Conservation (phyloP, 257 asterid species). For the Nicotiana obtusifolia region DNA sequence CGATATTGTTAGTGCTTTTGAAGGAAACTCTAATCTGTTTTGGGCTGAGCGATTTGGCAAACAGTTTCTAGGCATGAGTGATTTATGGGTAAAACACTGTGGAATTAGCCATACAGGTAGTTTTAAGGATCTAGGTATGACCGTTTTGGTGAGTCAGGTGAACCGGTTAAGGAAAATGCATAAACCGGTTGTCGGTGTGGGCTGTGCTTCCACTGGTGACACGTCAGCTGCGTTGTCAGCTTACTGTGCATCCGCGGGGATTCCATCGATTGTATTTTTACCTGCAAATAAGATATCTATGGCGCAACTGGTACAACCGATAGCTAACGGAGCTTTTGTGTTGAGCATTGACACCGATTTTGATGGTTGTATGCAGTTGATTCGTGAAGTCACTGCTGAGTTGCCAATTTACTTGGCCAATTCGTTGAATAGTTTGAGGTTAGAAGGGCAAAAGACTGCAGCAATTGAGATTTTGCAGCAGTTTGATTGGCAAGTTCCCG, state of each 20-base stretch:
- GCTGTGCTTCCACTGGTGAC: slow-evolving; percentile 82
- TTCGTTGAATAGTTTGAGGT: slow-evolving; percentile 67
- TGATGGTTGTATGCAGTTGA: slow-evolving; percentile 90
- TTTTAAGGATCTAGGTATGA: slow-evolving; percentile 78
- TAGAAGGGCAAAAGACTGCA: slow-evolving; percentile 88
- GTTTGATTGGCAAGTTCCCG: slow-evolving; percentile 87
- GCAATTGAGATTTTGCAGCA: slow-evolving; percentile 85
- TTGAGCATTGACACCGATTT: slow-evolving; percentile 81
- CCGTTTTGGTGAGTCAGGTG: slow-evolving; percentile 80
- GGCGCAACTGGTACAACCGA: slow-evolving; percentile 83
- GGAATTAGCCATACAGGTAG: slow-evolving; percentile 83
- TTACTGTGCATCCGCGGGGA: slow-evolving; percentile 76
- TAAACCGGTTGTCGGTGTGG: slow-evolving; percentile 74
- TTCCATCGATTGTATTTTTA: slow-evolving; percentile 67
- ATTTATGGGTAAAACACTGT: slow-evolving; percentile 81
- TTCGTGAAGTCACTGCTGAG: slow-evolving; percentile 75
- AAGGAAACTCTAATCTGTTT: slow-evolving; percentile 66
- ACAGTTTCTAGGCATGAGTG: slow-evolving; percentile 78
- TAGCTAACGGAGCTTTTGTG: slow-evolving; percentile 87
- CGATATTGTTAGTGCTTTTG: slow-evolving; percentile 66
- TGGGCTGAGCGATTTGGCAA: slow-evolving; percentile 93
- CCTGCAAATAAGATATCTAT: slow-evolving; percentile 67
- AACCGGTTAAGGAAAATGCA: slow-evolving; percentile 62
- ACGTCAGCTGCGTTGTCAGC: slow-evolving; percentile 80
- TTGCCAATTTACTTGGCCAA: slow-evolving; percentile 79